These are phyloP conservation scores for Exophiala oligosperma DNA, from an alignment of 2,329 filamentous ascomycete species.

Conservation along the genomic window DNA sequence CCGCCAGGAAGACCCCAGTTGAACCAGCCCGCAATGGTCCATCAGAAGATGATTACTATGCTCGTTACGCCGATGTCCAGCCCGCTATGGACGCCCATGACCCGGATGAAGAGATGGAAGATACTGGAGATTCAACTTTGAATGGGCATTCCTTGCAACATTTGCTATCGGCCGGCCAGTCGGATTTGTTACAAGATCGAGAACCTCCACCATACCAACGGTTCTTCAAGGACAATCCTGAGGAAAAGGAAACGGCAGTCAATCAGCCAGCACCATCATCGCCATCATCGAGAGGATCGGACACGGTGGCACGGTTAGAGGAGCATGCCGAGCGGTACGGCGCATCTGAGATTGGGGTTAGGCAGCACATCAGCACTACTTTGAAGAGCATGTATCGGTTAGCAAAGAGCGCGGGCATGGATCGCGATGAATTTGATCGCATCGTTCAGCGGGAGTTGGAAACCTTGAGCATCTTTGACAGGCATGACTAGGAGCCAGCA, in stretches of 20 bases:
- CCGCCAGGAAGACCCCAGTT: slow-evolving; percentile 41
- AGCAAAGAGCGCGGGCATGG: slow-evolving; percentile 59
- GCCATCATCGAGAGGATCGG: slow-evolving; percentile 44
- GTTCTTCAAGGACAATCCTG: slow-evolving; percentile 9
- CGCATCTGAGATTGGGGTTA: slow-evolving; percentile 60
- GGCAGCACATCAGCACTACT: slow-evolving; percentile 63
- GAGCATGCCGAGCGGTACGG: slow-evolving; percentile 52
- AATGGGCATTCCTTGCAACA: slow-evolving; percentile 52
- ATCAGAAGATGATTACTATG: slow-evolving; percentile 61
- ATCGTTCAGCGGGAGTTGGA: slow-evolving; percentile 62
- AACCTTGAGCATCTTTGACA: slow-evolving; percentile 56
- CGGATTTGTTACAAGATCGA: slow-evolving; percentile 30
- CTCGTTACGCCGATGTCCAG: slow-evolving; percentile 62
- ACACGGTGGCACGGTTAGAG: slow-evolving; percentile 57
- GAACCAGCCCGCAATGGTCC: slow-evolving; percentile 35
- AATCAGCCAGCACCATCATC: slow-evolving; percentile 47
- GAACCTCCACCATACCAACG: slow-evolving; percentile 29
- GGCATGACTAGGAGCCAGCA: slow-evolving; percentile 15
- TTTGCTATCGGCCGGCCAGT: slow-evolving; percentile 39
- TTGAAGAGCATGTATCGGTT: slow-evolving; percentile 65
- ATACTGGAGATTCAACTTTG: slow-evolving; percentile 53
- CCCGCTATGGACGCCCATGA: slow-evolving; percentile 65
- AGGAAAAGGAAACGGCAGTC: slow-evolving; percentile 33
- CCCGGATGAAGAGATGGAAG: slow-evolving; percentile 54
- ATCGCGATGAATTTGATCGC: slow-evolving; percentile 58